Evolutionary conservation across 257 asterid genomes (phyloP), one percentile per base, ranked within the genome.

Genomic region (Eustoma russellianum): DNA sequence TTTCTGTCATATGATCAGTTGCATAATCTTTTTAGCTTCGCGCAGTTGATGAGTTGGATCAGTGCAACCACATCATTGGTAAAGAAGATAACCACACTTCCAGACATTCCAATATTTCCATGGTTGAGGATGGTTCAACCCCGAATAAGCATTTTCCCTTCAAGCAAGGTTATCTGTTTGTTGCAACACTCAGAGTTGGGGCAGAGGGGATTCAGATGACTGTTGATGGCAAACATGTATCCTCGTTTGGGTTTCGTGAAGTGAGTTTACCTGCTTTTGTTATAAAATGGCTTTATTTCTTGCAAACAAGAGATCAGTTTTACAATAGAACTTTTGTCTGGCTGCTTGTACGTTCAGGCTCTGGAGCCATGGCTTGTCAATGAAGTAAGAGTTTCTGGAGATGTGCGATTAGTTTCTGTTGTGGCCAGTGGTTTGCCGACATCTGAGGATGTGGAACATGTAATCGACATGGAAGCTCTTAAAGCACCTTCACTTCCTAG

Each of bases 161-260:
- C 59, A 85, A 67, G 82, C 97, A 88, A 73, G 82, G 86, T 57
- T 74, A 81, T 71, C 74, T 88, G 46, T 88, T 88, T 56, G 99
- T 83, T 62, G 92, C 93, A 18, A 92, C 99, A 14, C 72, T 92
- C 46, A 76, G 97, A 72, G 91, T 92, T 17, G 93, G 97, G 33
- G 74, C 94, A 30, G 99, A 92, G 73, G 99, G 97, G 70, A 76
- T 92, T 63, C 99, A 92, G 71, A 88, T 85, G 95, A 81, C 93
- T 2, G 97, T 92, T 56, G 99, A 92, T 73, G 99, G 99, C 59
- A 92, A 83, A 68, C 95, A 92, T 81, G 61, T 85, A 66, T 83
- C 95, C 15, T 92, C 95, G 41, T 92, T 92, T 64, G 80, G 93
- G 61, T 88, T 83, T 51, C 97, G 95, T 52, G 95, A 88, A 73